Evolutionary conservation across 2,329 filamentous ascomycete species (phyloP).

Genomic region (Aspergillus quadrilineatus): DNA sequence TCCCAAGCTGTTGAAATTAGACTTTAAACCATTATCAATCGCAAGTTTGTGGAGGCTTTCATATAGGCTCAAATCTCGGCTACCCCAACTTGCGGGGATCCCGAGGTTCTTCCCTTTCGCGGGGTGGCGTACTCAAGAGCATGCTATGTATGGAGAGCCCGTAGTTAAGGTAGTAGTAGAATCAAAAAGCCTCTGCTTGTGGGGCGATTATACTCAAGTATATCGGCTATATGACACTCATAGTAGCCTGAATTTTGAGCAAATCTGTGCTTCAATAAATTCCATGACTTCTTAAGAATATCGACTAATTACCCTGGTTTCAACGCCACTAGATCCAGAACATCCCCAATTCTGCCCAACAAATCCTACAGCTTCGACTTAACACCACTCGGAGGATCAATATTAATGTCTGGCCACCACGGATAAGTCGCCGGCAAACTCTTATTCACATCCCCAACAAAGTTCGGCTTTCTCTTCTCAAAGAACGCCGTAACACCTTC

Average conservation of each 20-base stretch:
- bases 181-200: no score
- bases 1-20: no score
- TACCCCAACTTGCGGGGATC: conserved; percentile 10
- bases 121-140: not conserved
- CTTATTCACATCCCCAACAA: conserved; percentile 60
- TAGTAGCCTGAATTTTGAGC: no score
- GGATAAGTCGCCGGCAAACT: conserved; percentile 62
- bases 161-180: no score
- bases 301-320: not conserved
- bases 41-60: no score
- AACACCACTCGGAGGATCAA: conserved; percentile 27
- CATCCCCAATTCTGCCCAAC: not conserved
- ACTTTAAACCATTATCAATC: no score
- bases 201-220: no score
- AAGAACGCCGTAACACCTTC: conserved; percentile 70
- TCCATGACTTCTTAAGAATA: no score
- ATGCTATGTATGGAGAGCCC: no score
- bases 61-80: conserved; percentile 1
- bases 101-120: conserved; percentile 12
- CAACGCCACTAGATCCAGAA: no score
- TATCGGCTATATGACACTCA: no score
- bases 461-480: conserved; percentile 64
- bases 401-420: conserved; percentile 65
- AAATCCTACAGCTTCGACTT: conserved; percentile 26
- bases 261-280: no score